phyloP scores from a whole-genome alignment of 257 asterid genomes.

The Salvia miltiorrhiza region DNA sequence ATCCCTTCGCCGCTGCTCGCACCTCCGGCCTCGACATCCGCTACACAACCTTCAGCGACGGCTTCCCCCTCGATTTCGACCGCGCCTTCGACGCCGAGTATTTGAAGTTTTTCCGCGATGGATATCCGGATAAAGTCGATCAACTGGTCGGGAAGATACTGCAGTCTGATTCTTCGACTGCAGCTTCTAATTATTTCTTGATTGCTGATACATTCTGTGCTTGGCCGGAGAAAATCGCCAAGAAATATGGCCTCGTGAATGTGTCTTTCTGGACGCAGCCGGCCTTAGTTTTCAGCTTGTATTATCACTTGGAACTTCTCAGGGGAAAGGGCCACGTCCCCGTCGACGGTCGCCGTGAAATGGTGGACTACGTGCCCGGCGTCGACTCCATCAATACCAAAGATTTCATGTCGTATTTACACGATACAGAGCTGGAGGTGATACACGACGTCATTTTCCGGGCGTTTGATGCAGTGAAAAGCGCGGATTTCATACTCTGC shows the following conservation, averaged over 20 bases:
- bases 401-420: conserved; percentile 3
- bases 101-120: conserved; percentile 11
- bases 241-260: conserved; percentile 37
- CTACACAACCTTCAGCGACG: conserved; percentile 38
- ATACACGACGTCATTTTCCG: neutral
- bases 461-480: neutral
- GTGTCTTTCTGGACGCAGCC: conserved; percentile 52
- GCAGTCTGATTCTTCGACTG: conserved; percentile 12
- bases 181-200: conserved; percentile 28
- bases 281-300: conserved; percentile 34
- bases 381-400: neutral
- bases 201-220: conserved; percentile 44
- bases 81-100: conserved; percentile 21
- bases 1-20: conserved; percentile 36
- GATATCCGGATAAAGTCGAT: conserved; percentile 40
- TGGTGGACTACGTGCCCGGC: conserved; percentile 2
- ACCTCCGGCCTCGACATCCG: conserved; percentile 45
- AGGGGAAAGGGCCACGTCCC: neutral
- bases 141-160: conserved; percentile 29
- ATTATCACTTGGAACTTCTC: conserved; percentile 3
- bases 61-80: conserved; percentile 39
- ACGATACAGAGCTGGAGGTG: neutral
- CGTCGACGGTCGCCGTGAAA: neutral
- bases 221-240: conserved; percentile 43
- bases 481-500: conserved; percentile 12